These are phyloP conservation scores for Poronia punctata DNA, from an alignment of 495 filamentous ascomycete species.

Conservation along the genomic window DNA sequence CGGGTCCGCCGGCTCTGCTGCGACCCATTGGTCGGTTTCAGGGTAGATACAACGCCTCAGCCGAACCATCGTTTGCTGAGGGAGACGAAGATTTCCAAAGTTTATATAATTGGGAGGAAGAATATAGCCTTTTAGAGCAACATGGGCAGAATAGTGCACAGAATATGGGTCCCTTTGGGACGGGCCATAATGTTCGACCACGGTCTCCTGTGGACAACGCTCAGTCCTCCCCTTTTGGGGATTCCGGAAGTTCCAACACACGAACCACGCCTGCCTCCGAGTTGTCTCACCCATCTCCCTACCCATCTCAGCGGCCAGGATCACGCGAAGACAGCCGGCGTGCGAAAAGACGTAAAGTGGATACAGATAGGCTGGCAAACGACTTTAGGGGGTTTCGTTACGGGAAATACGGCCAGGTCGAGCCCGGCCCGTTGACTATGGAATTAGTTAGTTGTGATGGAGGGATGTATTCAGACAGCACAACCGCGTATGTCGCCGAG, in stretches of 20 bases:
- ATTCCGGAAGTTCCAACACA: slow-evolving; percentile 37
- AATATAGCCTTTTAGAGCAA: slow-evolving; percentile 11
- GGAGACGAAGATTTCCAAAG: slow-evolving; percentile 7
- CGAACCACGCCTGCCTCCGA: slow-evolving; percentile 24
- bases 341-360: slow-evolving; percentile 69
- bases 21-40: slow-evolving; percentile 24
- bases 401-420: slow-evolving; percentile 75
- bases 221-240: slow-evolving; percentile 23
- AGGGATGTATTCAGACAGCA: slow-evolving; percentile 59
- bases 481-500: slow-evolving; percentile 58
- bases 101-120: slow-evolving; percentile 13
- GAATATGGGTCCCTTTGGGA: slow-evolving; percentile 10
- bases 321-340: slow-evolving; percentile 41
- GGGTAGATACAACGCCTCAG: slow-evolving; percentile 21
- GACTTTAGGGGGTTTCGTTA: slow-evolving; percentile 60
- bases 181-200: slow-evolving; percentile 4
- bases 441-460: slow-evolving; percentile 86
- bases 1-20: slow-evolving; percentile 19
- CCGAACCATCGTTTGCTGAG: slow-evolving; percentile 11
- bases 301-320: slow-evolving; percentile 25
- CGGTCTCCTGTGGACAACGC: slow-evolving; percentile 19
- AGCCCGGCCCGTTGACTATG: slow-evolving; percentile 72
- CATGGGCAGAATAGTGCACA: slow-evolving; percentile 7
- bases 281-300: slow-evolving; percentile 21
- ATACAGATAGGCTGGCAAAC: slow-evolving; percentile 49